Conservation (phyloP, 345 rosid species). For the Bruguiera gymnorhiza region DNA sequence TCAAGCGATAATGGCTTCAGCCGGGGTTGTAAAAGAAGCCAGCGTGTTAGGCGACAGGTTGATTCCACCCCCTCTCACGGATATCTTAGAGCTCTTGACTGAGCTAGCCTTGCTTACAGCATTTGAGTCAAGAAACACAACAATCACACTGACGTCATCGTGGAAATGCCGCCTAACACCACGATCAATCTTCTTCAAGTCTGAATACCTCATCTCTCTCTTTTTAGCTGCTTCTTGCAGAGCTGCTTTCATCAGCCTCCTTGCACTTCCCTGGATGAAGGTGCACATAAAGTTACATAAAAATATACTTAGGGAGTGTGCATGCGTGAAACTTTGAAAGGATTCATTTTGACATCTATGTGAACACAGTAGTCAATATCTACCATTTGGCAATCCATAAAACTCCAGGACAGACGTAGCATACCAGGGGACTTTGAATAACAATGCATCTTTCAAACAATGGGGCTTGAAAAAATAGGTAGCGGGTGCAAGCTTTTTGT, state of each 20-base stretch:
- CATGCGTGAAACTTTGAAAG: neutral
- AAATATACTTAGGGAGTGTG: neutral
- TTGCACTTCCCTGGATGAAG: conserved; percentile 70
- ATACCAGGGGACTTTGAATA: no score
- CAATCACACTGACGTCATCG: conserved; percentile 82
- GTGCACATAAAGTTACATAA: neutral
- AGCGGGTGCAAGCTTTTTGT: no score
- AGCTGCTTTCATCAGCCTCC: conserved; percentile 77
- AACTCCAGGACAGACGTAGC: no score
- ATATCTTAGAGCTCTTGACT: conserved; percentile 38
- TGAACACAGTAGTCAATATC: no score
- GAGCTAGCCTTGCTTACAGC: conserved; percentile 52
- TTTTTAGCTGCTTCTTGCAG: conserved; percentile 87
- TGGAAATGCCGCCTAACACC: conserved; percentile 94
- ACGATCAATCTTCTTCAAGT: conserved; percentile 90
- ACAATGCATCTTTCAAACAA: no score
- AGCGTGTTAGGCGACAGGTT: conserved; percentile 47
- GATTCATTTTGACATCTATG: neutral
- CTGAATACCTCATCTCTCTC: conserved; percentile 94
- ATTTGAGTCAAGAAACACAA: conserved; percentile 75
- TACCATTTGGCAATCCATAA: no score
- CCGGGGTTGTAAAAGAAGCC: conserved; percentile 57
- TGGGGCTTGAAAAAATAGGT: no score
- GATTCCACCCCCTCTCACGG: conserved; percentile 73
- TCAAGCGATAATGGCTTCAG: conserved; percentile 40